Evolutionary conservation across 2,329 filamentous ascomycete species (phyloP).

Genomic region (Apiospora malaysiana): DNA sequence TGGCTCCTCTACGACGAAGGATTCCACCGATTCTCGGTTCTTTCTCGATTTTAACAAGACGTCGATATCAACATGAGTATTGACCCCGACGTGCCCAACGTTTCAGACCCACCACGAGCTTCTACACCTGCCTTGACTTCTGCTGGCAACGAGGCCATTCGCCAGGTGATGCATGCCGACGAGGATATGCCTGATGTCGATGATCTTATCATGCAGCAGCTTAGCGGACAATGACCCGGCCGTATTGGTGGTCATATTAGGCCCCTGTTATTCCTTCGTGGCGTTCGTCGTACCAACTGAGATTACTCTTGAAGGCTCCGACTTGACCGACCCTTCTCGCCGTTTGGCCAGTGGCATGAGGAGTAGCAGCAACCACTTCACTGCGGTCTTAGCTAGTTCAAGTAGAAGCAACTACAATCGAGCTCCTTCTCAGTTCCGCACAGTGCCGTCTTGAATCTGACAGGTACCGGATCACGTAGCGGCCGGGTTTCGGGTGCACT

Average conservation of each 20-base stretch:
- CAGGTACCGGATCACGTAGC: neutral
- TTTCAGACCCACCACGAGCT: no score
- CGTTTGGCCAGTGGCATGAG: neutral
- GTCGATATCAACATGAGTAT: conserved; percentile 25
- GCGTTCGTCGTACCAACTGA: neutral
- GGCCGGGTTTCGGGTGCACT: neutral
- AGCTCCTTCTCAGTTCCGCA: neutral
- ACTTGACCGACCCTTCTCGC: neutral
- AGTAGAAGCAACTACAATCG: neutral
- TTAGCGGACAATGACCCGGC: no score
- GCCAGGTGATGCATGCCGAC: no score
- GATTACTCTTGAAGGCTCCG: neutral
- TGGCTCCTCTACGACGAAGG: conserved; percentile 54
- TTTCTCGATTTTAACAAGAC: conserved; percentile 44
- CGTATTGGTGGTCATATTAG: no score
- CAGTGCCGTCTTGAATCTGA: neutral
- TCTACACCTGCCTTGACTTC: no score
- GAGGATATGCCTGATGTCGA: no score
- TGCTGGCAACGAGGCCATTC: no score
- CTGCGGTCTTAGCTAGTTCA: neutral
- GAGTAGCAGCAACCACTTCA: neutral
- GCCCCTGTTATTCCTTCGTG: no score
- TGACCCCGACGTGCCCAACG: no score
- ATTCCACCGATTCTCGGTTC: conserved; percentile 47
- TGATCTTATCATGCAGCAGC: no score